phyloP scores from a whole-genome alignment of 225 moss, liverwort and hornwort species.

The Lunularia cruciata region DNA sequence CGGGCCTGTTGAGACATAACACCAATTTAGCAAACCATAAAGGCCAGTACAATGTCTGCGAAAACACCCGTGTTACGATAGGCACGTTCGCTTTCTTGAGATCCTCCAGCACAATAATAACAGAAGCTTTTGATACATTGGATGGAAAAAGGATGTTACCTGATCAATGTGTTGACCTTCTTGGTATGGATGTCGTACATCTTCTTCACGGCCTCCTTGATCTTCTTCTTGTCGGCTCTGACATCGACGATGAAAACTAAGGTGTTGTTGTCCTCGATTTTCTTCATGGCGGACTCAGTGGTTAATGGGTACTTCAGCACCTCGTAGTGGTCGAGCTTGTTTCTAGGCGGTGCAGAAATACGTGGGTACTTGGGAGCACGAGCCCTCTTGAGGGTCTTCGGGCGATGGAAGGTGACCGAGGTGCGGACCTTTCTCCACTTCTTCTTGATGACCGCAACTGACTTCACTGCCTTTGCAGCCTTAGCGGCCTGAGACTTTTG shows the following conservation, averaged over 20 bases:
- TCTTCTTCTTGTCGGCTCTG: constrained; percentile 77
- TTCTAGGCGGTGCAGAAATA: constrained; percentile 58
- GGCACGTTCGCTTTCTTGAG: no score
- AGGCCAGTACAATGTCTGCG: no score
- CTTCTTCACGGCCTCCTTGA: constrained; percentile 84
- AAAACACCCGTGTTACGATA: no score
- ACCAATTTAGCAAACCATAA: no score
- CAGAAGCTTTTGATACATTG: no score
- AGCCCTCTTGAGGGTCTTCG: constrained; percentile 67
- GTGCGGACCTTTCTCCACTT: constrained; percentile 77
- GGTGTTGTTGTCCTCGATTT: constrained; percentile 91
- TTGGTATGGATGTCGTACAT: constrained; percentile 92
- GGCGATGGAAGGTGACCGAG: constrained; percentile 75
- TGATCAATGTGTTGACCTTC: constrained; percentile 87
- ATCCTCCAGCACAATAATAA: no score
- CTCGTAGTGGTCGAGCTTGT: constrained; percentile 85
- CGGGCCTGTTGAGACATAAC: constrained; percentile 44
- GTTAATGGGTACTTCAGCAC: constrained; percentile 86
- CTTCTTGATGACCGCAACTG: constrained; percentile 65
- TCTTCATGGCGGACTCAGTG: constrained; percentile 91
- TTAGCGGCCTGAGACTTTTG: constrained; percentile 54
- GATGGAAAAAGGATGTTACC: constrained; percentile 35
- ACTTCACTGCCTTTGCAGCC: constrained; percentile 80
- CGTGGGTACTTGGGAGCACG: constrained; percentile 75
- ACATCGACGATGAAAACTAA: constrained; percentile 83